Base-by-base conservation (phyloP, 2,329 filamentous ascomycete species). In the Pseudocercospora ulei region DNA sequence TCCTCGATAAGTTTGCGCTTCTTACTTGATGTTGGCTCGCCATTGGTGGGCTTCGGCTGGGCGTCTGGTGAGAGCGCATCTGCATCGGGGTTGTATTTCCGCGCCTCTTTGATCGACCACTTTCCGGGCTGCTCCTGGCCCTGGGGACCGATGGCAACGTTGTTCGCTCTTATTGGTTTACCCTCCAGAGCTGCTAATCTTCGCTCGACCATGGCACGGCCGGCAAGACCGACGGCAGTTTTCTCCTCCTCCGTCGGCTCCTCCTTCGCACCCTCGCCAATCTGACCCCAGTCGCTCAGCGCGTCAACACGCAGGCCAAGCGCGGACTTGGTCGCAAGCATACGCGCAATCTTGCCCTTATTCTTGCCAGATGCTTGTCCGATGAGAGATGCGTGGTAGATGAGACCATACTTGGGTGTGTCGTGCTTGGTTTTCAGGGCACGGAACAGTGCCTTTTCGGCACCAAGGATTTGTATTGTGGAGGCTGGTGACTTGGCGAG, bases 401-500 rank as follows among this genome's bases (percentile, higher is more conserved):
- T 84, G 50, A 93, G 73, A 73, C 90, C 90, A 58, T 96, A 98
- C 67, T 96, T 98, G 60, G 90, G 90, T 24, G 90, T 98, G 60
- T 95, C 86, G 65, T 96, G 88, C 74, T 98, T 96, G 34, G 90
- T 98, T 76, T 98, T 98, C 49, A 98, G 73, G 12, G 90, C 90
- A 58, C 90, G 80, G 80, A 98, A 98, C 28, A 98, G 77, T 5
- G 90, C 90, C 74, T 98, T 98, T 70, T 98, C 90, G 44, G 90
- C 90, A 70, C 90, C 90, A 40, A 96, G 78, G 58, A 98, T 95
- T 72, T 98, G 90, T 52, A 98, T 85, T 48, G 90, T 98, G 57
- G 82, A 90, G 66, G 84, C 86, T 44, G 90, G 86, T 53, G 82
- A 82, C 74, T 96, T 96, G 62, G 90, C 86, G 35, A 98, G 74